These are phyloP conservation scores for Coemansia sp. DNA, from an alignment of 192 early-diverging fungal genomes.

Conservation along the genomic window DNA sequence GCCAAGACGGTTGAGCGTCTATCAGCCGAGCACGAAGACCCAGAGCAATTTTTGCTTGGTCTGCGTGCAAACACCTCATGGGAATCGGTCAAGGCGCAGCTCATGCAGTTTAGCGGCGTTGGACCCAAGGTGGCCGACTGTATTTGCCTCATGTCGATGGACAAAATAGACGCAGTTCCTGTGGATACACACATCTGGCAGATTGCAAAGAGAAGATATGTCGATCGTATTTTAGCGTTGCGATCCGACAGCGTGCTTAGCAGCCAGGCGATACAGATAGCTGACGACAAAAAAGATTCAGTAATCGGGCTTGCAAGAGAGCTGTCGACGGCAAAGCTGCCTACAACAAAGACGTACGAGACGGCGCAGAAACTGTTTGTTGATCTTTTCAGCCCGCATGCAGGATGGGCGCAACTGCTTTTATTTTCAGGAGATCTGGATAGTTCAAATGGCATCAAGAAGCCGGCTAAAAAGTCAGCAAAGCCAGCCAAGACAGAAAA, in stretches of 20 bases:
- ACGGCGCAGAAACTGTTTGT: slow-evolving; percentile 71
- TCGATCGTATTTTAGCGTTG: slow-evolving; percentile 9
- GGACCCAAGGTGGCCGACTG: slow-evolving; percentile 99
- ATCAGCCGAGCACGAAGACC: slow-evolving; percentile 47
- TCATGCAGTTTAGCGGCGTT: slow-evolving; percentile 76
- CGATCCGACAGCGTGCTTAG: slow-evolving; percentile 2
- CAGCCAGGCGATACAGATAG: slow-evolving; percentile 1
- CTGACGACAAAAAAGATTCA: slow-evolving; percentile 9
- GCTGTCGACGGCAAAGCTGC: slow-evolving; percentile 57
- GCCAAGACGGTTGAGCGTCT: slow-evolving; percentile 64
- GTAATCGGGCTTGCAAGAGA: slow-evolving; percentile 21
- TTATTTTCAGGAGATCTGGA: slow-evolving; percentile 56
- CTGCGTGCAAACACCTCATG: slow-evolving; percentile 52
- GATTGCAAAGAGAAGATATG: slow-evolving; percentile 85
- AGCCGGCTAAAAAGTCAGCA: slow-evolving; percentile 14
- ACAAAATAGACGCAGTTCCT: slow-evolving; percentile 77
- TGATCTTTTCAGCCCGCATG: slow-evolving; percentile 73
- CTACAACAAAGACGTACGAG: slow-evolving; percentile 68
- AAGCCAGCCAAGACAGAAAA: no score
- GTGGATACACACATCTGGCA: slow-evolving; percentile 98
- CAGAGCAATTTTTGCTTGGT: slow-evolving; percentile 61
- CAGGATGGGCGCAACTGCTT: slow-evolving; percentile 79
- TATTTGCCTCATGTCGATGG: slow-evolving; percentile 87
- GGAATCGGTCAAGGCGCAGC: slow-evolving; percentile 55
- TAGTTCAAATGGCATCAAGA: slow-evolving; percentile 6